phyloP scores from a whole-genome alignment of 164 flowering plant genomes.

The Stephania yunnanensis region DNA sequence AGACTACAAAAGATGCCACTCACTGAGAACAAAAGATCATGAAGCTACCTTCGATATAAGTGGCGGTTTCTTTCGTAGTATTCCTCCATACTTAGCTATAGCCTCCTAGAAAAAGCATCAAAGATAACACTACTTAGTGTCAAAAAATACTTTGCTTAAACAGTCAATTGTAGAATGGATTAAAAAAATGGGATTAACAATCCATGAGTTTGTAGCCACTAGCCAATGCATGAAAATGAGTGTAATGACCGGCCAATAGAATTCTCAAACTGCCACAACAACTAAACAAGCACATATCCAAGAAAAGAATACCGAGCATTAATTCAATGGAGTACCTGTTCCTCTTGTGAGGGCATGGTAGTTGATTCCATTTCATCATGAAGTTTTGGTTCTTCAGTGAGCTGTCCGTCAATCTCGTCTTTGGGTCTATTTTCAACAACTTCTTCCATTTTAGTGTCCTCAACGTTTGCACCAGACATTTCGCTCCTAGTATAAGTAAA shows the following conservation, averaged over 20 bases:
- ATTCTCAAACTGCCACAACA: background rate
- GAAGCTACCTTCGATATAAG: constrained; percentile 74
- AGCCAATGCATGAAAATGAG: background rate
- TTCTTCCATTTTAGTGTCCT: constrained; percentile 29
- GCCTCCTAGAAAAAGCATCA: constrained; percentile 53
- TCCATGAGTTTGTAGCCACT: background rate
- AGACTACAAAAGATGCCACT: background rate
- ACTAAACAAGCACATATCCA: background rate
- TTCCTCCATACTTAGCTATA: constrained; percentile 71
- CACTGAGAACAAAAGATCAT: background rate
- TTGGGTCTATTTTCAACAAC: constrained; percentile 13
- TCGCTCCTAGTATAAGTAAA: background rate
- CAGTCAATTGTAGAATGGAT: background rate
- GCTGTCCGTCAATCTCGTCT: constrained; percentile 18
- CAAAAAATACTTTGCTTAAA: background rate
- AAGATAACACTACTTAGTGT: background rate
- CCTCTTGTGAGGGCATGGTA: constrained; percentile 28
- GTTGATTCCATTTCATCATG: constrained; percentile 23
- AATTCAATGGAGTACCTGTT: constrained; percentile 28
- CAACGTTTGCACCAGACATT: constrained; percentile 21
- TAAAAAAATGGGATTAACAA: background rate
- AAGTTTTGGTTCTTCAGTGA: constrained; percentile 19
- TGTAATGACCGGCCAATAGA: no score
- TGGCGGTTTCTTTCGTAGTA: constrained; percentile 72
- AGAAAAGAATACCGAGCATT: background rate